These are phyloP conservation scores for Leccinum pellstonianum DNA, from an alignment of 768 basidiomycete species.

Conservation along the genomic window DNA sequence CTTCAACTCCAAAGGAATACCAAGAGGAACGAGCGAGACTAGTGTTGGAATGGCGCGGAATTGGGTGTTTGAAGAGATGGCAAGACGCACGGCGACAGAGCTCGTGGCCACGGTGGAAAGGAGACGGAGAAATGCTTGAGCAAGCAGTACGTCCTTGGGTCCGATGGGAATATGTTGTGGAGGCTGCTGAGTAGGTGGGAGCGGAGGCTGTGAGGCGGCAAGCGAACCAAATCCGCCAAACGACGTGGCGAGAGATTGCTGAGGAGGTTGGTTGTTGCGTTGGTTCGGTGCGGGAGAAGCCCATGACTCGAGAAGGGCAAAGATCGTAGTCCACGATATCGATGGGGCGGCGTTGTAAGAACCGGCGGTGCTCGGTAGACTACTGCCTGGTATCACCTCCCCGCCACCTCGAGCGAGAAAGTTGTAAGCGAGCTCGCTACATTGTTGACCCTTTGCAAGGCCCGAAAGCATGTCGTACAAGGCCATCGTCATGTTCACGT, in stretches of 20 bases:
- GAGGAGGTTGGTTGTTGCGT: constrained; percentile 43
- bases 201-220: constrained; percentile 27
- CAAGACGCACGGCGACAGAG: constrained; percentile 76
- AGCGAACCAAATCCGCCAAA: constrained; percentile 33
- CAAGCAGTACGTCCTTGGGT: constrained; percentile 74
- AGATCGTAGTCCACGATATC: constrained; percentile 78
- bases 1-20: constrained; percentile 88
- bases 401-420: constrained; percentile 79
- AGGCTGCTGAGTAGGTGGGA: constrained; percentile 37
- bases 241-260: constrained; percentile 37
- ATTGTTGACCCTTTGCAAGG: constrained; percentile 78
- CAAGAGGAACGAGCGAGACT: constrained; percentile 71
- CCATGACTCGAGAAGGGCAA: constrained; percentile 76
- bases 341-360: constrained; percentile 48
- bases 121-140: constrained; percentile 78
- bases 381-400: constrained; percentile 52
- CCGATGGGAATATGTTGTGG: constrained; percentile 46
- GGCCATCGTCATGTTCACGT: constrained; percentile 71
- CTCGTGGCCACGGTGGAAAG: constrained; percentile 71
- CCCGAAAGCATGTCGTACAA: constrained; percentile 89
- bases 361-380: constrained; percentile 37
- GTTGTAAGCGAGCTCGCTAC: constrained; percentile 85
- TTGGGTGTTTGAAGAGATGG: constrained; percentile 71
- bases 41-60: constrained; percentile 83
- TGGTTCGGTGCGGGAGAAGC: constrained; percentile 49